Base-by-base conservation (phyloP, 208 protist genomes). In the Trypanosoma cruzi region DNA sequence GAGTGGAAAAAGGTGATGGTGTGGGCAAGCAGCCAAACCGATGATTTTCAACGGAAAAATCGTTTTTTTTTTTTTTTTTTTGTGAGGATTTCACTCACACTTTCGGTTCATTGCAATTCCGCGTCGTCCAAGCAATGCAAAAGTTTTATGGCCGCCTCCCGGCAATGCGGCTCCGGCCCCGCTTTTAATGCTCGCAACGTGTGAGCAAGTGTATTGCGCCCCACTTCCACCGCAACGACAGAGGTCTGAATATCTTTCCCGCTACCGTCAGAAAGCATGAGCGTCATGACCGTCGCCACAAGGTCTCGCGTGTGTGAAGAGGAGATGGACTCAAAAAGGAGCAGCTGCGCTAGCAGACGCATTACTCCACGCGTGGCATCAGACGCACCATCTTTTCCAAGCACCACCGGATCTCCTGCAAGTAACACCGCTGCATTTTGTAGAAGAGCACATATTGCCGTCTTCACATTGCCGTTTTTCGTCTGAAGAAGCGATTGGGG, bases 251-350 rank as follows among this genome's bases (percentile, higher is more conserved):
- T 53, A 5, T 4, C 3, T 24, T 26, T 34, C 16, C n/a, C 20
- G n/a, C 40, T 55, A 8, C 29, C 31, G 13, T 57, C 53, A 13
- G 61, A 29, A 22, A 65, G 26, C 26, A 75, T 11, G 16, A 81
- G 53, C 24, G 70, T 81, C 31, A 74, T 58, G 26, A 77, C 28
- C 2, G 64, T 81, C 5, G 70, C 52, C 40, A 81, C 29, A 16
- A 77, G 60, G 11, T 81, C 70, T 14, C 24, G 22, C 24, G 57
- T 63, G 22, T 62, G 14, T 14, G 69, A 65, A 29, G 76, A 76
- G 22, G 60, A 68, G 13, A 60, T 65, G 34, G 76, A 34, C 54
- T 81, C 70, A 32, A 66, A 64, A 2, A 75, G 24, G 26, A 81
- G 46, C 64, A 64, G 62, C n/a, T 70, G 69, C 14, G 76, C 55